These are phyloP conservation scores for Geosmithia putterillii DNA, from an alignment of 2,329 filamentous ascomycete genomes.

Conservation along the genomic window DNA sequence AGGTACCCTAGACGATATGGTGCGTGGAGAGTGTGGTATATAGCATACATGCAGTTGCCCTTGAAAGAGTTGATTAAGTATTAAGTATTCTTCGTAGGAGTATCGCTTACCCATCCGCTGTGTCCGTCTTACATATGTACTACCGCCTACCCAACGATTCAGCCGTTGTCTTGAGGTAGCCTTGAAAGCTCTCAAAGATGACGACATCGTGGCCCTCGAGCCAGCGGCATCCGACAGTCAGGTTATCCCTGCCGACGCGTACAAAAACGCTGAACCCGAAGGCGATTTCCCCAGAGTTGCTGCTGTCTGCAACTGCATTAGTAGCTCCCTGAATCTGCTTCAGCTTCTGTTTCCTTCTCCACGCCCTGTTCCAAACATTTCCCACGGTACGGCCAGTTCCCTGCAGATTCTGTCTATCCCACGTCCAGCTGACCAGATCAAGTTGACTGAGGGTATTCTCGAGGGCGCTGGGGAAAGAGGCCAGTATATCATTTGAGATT, in stretches of 20 bases:
- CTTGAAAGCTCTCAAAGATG: conserved; percentile 79
- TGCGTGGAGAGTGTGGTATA: too few relatives aligned
- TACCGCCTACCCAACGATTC: not conserved
- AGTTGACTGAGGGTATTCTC: conserved; percentile 38
- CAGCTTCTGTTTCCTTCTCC: conserved; percentile 44
- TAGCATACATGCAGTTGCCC: too few relatives aligned
- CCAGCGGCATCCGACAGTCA: conserved; percentile 44
- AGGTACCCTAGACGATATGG: conserved; percentile 16
- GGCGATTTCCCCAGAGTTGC: conserved; percentile 15
- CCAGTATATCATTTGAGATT: not conserved
- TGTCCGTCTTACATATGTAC: not conserved
- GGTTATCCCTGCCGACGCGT: conserved; percentile 21
- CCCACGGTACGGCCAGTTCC: conserved; percentile 53
- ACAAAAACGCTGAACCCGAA: conserved; percentile 50
- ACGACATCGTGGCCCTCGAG: conserved; percentile 60
- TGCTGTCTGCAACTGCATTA: conserved; percentile 7
- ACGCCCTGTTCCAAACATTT: conserved; percentile 71
- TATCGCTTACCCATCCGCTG: not conserved
- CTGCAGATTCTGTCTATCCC: conserved; percentile 36
- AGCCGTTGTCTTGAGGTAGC: conserved; percentile 49
- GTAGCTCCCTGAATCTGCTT: conserved; percentile 33
- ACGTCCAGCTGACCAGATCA: conserved; percentile 50
- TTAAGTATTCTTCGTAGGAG: not conserved
- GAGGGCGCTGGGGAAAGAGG: conserved; percentile 18
- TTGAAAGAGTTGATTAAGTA: not conserved